Evolutionary conservation across 495 filamentous ascomycete genomes (phyloP).

Genomic region (Glarea lozoyensis): DNA sequence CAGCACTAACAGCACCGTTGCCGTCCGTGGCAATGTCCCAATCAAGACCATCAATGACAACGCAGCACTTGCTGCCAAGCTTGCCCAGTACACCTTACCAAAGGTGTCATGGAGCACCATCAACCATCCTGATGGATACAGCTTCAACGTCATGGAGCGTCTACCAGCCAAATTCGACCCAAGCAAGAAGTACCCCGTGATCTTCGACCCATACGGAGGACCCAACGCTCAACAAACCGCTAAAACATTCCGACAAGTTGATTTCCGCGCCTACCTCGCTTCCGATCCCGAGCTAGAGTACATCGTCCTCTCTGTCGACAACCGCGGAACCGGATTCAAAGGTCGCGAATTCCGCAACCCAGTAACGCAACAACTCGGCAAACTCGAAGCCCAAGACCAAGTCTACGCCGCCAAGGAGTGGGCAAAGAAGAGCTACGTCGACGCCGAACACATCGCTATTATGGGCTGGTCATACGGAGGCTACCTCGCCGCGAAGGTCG

Average conservation of each 20-base stretch:
- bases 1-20: constrained; percentile 28
- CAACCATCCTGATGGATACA: constrained; percentile 35
- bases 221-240: constrained; percentile 41
- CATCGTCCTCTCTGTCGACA: constrained; percentile 46
- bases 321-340: constrained; percentile 45
- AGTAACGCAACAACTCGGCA: constrained; percentile 40
- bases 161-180: constrained; percentile 42
- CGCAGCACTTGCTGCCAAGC: constrained; percentile 30
- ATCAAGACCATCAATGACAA: constrained; percentile 43
- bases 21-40: too few relatives aligned
- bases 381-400: constrained; percentile 46
- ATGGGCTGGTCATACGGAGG: constrained; percentile 55
- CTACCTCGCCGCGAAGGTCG: constrained; percentile 45
- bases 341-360: constrained; percentile 40
- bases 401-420: constrained; percentile 43
- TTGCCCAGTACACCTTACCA: constrained; percentile 41
- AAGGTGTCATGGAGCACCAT: constrained; percentile 38
- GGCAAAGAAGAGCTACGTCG: constrained; percentile 34
- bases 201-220: constrained; percentile 48
- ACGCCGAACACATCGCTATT: constrained; percentile 41
- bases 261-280: constrained; percentile 43
- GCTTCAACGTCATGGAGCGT: constrained; percentile 37
- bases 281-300: constrained; percentile 50
- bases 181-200: constrained; percentile 44
- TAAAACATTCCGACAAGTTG: constrained; percentile 33